phyloP scores from a whole-genome alignment of 192 early-diverging fungal species.

The Mortierella hygrophila region DNA sequence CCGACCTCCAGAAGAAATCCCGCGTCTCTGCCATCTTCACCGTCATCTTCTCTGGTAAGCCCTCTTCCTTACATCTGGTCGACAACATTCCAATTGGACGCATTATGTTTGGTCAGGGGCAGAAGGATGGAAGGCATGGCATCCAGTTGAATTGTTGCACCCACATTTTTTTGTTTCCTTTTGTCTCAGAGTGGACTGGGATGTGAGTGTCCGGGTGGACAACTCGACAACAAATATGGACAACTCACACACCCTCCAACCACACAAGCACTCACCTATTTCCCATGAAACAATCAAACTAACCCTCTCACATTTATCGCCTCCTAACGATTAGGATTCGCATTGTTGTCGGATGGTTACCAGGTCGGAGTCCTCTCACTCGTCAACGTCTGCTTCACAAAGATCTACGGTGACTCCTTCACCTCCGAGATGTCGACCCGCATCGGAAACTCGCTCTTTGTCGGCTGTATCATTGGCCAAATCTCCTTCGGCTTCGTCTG shows the following conservation, averaged over 20 bases:
- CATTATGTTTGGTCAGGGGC: background rate
- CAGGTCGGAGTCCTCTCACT: constrained; percentile 66
- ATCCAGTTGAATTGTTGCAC: background rate
- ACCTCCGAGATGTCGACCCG: constrained; percentile 57
- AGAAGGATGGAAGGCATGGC: too few relatives aligned
- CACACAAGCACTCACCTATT: background rate
- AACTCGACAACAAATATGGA: background rate
- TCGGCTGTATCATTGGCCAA: constrained; percentile 68
- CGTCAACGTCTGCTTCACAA: constrained; percentile 60
- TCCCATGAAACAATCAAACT: background rate
- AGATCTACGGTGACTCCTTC: constrained; percentile 57
- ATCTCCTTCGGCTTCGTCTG: constrained; percentile 63
- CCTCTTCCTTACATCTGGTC: background rate
- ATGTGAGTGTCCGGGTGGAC: background rate
- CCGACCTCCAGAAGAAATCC: background rate
- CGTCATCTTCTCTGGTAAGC: constrained; percentile 50
- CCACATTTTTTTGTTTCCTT: background rate
- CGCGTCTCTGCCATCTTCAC: constrained; percentile 40
- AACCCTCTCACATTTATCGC: background rate
- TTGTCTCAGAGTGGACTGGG: background rate
- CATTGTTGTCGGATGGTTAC: constrained; percentile 67
- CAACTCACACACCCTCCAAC: background rate
- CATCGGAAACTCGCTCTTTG: constrained; percentile 64
- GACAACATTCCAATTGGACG: too few relatives aligned
- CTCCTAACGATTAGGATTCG: constrained; percentile 38